Percentiles rank a stretch among this genome's conserved stretches.
Conservation (phyloP, 306 rosid genomes). For the Astragalus membranaceus region DNA sequence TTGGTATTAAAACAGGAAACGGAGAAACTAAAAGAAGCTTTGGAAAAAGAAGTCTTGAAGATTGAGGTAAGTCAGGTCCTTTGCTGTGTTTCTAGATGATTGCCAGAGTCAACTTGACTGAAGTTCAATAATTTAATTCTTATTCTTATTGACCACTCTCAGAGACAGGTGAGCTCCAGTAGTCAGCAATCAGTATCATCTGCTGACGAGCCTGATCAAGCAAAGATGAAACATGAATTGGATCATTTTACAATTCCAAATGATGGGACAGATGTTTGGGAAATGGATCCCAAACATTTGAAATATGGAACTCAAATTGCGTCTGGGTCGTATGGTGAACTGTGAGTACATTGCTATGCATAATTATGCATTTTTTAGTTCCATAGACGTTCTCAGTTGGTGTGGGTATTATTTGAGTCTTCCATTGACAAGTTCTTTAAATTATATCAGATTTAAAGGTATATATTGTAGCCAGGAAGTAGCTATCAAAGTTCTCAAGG, state of each 20-base stretch:
- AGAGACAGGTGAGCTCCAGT: slow-evolving; percentile 53
- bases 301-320: slow-evolving; percentile 74
- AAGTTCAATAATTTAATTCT: slow-evolving; percentile 4
- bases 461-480: slow-evolving; percentile 89
- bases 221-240: slow-evolving; percentile 44
- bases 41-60: slow-evolving; percentile 59
- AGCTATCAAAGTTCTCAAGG: slow-evolving; percentile 91
- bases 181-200: slow-evolving; percentile 42
- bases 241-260: slow-evolving; percentile 66
- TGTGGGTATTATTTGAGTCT: neutral
- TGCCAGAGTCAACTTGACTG: slow-evolving; percentile 2
- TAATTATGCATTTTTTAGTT: slow-evolving; percentile 1
- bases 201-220: slow-evolving; percentile 40
- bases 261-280: slow-evolving; percentile 97
- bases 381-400: neutral
- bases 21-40: slow-evolving; percentile 55
- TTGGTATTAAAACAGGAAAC: slow-evolving; percentile 67
- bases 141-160: slow-evolving; percentile 21
- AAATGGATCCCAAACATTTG: slow-evolving; percentile 76
- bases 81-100: slow-evolving; percentile 5
- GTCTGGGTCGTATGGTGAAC: slow-evolving; percentile 88
- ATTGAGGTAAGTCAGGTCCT: slow-evolving; percentile 55
- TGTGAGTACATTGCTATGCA: slow-evolving; percentile 52
- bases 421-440: slow-evolving; percentile 12
- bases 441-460: slow-evolving; percentile 74